These are phyloP conservation scores for Leccinum subtestaceum DNA, from an alignment of 768 basidiomycete genomes.

Conservation along the genomic window DNA sequence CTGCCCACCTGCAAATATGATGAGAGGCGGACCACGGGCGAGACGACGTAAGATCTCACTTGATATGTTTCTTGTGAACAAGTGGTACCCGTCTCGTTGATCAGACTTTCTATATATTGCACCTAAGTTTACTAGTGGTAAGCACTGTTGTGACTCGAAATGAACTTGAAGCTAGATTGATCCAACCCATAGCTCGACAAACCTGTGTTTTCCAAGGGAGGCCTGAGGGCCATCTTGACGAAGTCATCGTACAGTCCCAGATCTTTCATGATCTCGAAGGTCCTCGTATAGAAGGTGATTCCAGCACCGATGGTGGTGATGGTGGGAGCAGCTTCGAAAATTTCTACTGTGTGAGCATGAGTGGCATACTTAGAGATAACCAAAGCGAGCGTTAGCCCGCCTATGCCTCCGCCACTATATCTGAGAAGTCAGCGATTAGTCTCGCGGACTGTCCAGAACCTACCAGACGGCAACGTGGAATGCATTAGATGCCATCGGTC, in stretches of 20 bases:
- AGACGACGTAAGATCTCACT: slow-evolving; percentile 13
- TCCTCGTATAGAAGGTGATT: slow-evolving; percentile 46
- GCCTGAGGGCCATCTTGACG: slow-evolving; percentile 11
- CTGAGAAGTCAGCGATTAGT: background rate
- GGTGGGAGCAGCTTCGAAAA: slow-evolving; percentile 41
- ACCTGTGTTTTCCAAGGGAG: slow-evolving; percentile 23
- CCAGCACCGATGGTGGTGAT: slow-evolving; percentile 46
- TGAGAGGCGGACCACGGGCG: background rate
- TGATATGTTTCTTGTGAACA: slow-evolving; percentile 24
- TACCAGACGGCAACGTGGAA: background rate
- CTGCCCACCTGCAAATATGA: slow-evolving; percentile 23
- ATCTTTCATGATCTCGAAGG: slow-evolving; percentile 38
- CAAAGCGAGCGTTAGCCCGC: slow-evolving; percentile 34
- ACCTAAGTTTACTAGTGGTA: slow-evolving; percentile 8
- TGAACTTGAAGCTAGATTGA: background rate
- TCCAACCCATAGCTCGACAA: background rate
- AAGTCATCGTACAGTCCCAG: slow-evolving; percentile 40
- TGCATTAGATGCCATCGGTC: background rate
- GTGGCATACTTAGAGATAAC: slow-evolving; percentile 25
- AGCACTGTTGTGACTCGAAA: background rate
- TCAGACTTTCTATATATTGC: slow-evolving; percentile 34
- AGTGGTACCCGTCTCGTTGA: slow-evolving; percentile 30
- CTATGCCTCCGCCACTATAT: slow-evolving; percentile 39
- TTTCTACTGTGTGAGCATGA: slow-evolving; percentile 30
- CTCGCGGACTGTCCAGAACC: background rate